A percentile compares a stretch with the other conserved stretches of the same genome.
Conservation (phyloP, 352 stramenopile genomes). For the Blastocystis sp. region DNA sequence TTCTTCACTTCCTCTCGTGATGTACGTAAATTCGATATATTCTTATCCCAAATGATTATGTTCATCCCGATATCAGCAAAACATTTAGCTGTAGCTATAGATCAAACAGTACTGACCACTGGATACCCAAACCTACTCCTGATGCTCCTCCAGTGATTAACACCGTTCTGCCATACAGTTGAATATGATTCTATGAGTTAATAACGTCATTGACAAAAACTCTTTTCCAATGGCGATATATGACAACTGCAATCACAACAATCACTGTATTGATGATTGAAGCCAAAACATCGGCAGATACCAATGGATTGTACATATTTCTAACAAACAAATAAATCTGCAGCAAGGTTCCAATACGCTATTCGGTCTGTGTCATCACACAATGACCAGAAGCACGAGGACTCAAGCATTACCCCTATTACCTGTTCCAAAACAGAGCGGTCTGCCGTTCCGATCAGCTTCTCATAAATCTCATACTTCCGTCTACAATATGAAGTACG, state of each 20-base stretch:
- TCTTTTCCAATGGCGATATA: background rate
- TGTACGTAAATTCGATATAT: background rate
- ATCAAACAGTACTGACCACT: background rate
- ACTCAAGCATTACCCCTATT: background rate
- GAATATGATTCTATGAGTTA: conserved; percentile 14
- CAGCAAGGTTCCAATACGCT: background rate
- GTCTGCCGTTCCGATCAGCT: background rate
- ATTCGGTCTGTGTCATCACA: background rate
- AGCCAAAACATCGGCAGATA: background rate
- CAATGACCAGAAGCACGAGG: background rate
- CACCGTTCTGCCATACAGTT: conserved; percentile 29
- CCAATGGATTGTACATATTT: background rate
- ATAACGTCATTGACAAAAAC: background rate
- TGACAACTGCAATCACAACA: background rate
- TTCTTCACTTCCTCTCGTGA: background rate
- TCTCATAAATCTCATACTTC: background rate
- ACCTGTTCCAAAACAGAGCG: background rate
- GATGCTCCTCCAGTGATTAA: conserved; percentile 45
- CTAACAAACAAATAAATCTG: background rate
- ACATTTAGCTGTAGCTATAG: conserved; percentile 13
- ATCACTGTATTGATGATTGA: conserved; percentile 41
- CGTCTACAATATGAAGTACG: background rate
- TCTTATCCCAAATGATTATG: conserved; percentile 49
- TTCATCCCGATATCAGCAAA: conserved; percentile 55
- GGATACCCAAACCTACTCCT: conserved; percentile 11